Evolutionary conservation across 805 yeast genomes (phyloP), one percentile per base, ranked within the genome.

Genomic region (Zygosaccharomyces bailii): DNA sequence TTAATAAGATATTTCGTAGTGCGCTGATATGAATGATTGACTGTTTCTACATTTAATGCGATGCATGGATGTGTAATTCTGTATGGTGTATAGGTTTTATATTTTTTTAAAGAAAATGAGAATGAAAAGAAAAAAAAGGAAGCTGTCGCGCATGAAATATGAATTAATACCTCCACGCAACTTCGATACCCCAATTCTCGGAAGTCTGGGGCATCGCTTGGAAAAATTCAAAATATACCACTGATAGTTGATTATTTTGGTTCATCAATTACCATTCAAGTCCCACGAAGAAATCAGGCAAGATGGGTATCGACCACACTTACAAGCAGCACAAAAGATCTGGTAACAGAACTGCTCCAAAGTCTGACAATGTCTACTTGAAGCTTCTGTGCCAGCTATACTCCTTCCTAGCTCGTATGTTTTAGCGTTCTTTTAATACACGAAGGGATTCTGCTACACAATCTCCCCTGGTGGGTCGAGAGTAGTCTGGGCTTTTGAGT

Each of bases 391-490:
- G 91, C 75, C 91, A 91, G 85, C 81, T 93, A 68, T 93, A 90
- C 88, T 76, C 97, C 72, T 93, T 88, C 95, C 83, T 93, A 78
- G 96, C 98, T 79, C 97, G 99, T 87, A 86, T 76, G 96, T 87
- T 34, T 34, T 34, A n/a, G 24, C 33, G 23, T 29, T 36, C 44
- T 46, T 35, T 30, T 44, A 35, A 24, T 46, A 32, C 34, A 32
- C 48, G 43, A 49, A 50, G 48, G 56, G 59, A 53, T 55, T 55
- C 57, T 55, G 57, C 55, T 55, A 46, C 52, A 44, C 43, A 37
- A 37, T 25, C 38, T 14, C 21, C 36, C 27, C 40, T 25, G 10
- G 17, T 30, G 43, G 25, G 40, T 34, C 16, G 39, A 34, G 42
- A 41, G 34, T 25, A 25, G 31, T 31, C 25, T 9, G 14, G 24